Conservation (phyloP, 257 asterid genomes). For the Nicotiana undulata region DNA sequence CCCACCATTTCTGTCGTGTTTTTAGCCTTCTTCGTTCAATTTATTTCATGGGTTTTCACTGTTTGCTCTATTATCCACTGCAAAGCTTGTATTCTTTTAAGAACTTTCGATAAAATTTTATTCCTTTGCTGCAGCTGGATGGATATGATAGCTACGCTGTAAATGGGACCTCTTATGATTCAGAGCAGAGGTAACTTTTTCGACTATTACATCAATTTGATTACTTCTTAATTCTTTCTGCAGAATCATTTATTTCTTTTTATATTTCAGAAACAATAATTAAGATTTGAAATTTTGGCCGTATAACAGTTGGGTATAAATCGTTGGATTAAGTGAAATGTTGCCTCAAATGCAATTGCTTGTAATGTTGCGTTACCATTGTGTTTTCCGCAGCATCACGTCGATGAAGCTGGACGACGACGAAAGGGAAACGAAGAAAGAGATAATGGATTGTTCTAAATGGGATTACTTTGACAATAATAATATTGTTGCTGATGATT, state of each 20-base stretch:
- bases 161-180: slow-evolving; percentile 31
- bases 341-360: not conserved
- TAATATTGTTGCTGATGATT: not conserved
- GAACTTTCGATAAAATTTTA: slow-evolving; percentile 12
- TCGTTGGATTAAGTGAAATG: not conserved
- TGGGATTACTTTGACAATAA: slow-evolving; percentile 10
- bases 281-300: slow-evolving; percentile 41
- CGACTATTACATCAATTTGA: slow-evolving; percentile 9
- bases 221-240: slow-evolving; percentile 1
- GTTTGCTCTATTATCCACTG: slow-evolving; percentile 11
- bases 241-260: not conserved
- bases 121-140: slow-evolving; percentile 29
- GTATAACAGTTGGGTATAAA: slow-evolving; percentile 8
- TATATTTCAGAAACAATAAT: not conserved
- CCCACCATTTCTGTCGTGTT: slow-evolving; percentile 15
- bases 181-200: slow-evolving; percentile 36
- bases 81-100: slow-evolving; percentile 4
- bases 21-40: slow-evolving; percentile 4
- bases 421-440: not conserved
- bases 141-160: not conserved
- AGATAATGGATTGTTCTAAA: slow-evolving; percentile 4
- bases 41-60: slow-evolving; percentile 7
- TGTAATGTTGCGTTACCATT: not conserved
- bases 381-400: slow-evolving; percentile 9
- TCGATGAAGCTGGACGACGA: slow-evolving; percentile 1